Evolutionary conservation across 768 basidiomycete genomes (phyloP), one percentile per base, ranked within the genome.

Genomic region (Cantharellus anzutake): DNA sequence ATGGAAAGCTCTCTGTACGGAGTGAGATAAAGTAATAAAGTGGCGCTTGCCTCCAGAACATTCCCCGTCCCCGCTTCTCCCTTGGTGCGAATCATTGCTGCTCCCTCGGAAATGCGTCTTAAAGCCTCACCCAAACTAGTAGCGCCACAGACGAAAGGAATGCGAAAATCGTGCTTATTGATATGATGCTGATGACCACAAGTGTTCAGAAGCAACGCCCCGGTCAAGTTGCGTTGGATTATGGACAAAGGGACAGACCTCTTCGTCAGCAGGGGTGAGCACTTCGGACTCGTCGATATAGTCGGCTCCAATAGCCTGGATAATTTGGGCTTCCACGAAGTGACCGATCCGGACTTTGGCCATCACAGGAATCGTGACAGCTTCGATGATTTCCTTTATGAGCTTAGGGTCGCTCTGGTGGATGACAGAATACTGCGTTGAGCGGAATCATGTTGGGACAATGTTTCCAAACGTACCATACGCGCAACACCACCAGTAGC

Each of bases 61-160:
- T 91, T 91, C 48, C 88, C 88, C 0, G 88, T 90, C 20, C 88
- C 88, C 16, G 84, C 84, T 70, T 88, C 85, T 59, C 91, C 94
- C 73, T 98, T 99, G 61, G 94, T 97, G 65, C 96, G 90, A 72
- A 99, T 92, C 78, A 98, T 92, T 0, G 96, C 90, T 1, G 94
- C 94, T 52, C 96, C 96, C 70, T 99, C 96, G 34, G 87, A 88
- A 66, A 99, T 96, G 63, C 96, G 82, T 44, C 96, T 83, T 3
- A 99, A 77, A 2, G 96, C 96, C 71, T 98, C 93, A 59, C 96
- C 96, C 39, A 99, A 80, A 70, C 94, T 84, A 59, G 88, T 84
- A 60, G 90, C 88, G 60, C 96, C 96, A 65, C 93, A 98, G 2
- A 99, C 96, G 66, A 97, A 94, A 5, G 92, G 92, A 11, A 91